These are phyloP conservation scores for Phoma sp. DNA, from an alignment of 2,329 filamentous ascomycete species.

Conservation along the genomic window DNA sequence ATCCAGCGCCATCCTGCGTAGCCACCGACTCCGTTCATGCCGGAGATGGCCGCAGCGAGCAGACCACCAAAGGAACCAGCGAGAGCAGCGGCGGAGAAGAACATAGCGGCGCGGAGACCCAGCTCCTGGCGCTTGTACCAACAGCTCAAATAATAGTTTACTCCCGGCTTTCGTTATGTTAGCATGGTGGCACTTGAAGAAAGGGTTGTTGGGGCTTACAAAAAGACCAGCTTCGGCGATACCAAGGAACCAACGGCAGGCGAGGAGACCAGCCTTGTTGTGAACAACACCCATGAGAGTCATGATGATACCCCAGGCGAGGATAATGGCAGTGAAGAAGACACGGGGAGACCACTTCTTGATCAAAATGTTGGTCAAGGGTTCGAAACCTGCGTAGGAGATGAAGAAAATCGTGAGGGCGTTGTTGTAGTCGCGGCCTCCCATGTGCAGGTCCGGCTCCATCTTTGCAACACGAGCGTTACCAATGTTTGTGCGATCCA, in stretches of 20 bases:
- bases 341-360: slow-evolving; percentile 63
- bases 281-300: slow-evolving; percentile 58
- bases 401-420: slow-evolving; percentile 71
- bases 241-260: slow-evolving; percentile 47
- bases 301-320: slow-evolving; percentile 56
- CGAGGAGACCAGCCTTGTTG: slow-evolving; percentile 45
- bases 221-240: slow-evolving; percentile 49
- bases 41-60: slow-evolving; percentile 63
- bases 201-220: no score
- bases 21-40: slow-evolving; percentile 64
- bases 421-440: slow-evolving; percentile 67
- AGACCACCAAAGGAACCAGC: slow-evolving; percentile 68
- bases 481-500: slow-evolving; percentile 47
- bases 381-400: slow-evolving; percentile 56
- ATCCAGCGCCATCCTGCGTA: slow-evolving; percentile 51
- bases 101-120: slow-evolving; percentile 62
- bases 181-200: no score
- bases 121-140: slow-evolving; percentile 63
- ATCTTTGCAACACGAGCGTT: slow-evolving; percentile 55
- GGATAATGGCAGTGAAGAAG: slow-evolving; percentile 56
- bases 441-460: slow-evolving; percentile 37
- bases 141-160: slow-evolving; percentile 64
- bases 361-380: slow-evolving; percentile 66
- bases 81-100: slow-evolving; percentile 64
- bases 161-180: slow-evolving; percentile 28